Conservation (phyloP, 2,329 filamentous ascomycete species). For the Botrytis pseudocinerea region DNA sequence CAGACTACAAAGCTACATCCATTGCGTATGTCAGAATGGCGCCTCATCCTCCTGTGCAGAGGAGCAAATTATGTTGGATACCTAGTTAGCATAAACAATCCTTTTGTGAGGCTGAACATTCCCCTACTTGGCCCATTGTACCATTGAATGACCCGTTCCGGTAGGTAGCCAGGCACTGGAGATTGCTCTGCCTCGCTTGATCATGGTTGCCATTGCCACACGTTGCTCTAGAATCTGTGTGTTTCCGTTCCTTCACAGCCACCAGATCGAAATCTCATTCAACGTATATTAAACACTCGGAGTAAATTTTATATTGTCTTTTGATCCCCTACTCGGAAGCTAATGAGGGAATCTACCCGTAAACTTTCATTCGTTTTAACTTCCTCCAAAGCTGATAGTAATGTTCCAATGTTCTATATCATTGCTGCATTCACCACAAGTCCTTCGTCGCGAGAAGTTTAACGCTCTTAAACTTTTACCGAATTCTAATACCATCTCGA, state of each 20-base stretch:
- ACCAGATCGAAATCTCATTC: conserved; percentile 7
- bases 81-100: neutral
- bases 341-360: neutral
- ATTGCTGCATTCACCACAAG: neutral
- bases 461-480: neutral
- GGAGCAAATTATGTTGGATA: neutral
- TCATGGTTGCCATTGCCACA: neutral
- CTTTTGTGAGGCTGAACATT: too few species aligned
- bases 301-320: neutral
- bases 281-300: neutral
- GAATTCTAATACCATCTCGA: neutral
- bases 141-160: neutral
- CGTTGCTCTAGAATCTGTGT: neutral
- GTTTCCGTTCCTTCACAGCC: neutral
- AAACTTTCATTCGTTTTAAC: neutral
- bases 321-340: neutral
- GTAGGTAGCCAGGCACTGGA: neutral
- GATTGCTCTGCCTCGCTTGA: conserved; percentile 5
- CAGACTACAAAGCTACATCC: conserved; percentile 1
- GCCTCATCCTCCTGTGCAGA: neutral
- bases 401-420: neutral
- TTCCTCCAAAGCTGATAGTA: neutral
- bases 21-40: neutral
- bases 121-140: neutral
- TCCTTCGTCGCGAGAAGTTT: conserved; percentile 3